These are phyloP conservation scores for Saxophila tyrrhenica DNA, from an alignment of 495 filamentous ascomycete species.

Conservation along the genomic window DNA sequence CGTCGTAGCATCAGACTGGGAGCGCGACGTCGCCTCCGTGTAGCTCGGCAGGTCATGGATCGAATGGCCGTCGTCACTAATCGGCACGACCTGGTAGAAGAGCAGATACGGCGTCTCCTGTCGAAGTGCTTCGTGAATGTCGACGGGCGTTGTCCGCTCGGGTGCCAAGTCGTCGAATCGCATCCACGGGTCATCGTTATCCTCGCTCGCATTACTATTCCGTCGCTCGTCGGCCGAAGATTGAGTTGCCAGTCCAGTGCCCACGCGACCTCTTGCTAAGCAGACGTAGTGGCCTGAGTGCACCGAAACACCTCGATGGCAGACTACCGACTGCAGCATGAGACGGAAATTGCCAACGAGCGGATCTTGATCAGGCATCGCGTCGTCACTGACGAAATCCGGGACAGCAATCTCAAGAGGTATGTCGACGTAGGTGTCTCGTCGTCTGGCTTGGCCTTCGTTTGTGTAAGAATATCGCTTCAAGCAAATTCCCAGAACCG, in stretches of 20 bases:
- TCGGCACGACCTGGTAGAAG: slow-evolving; percentile 88
- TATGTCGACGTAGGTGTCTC: slow-evolving; percentile 78
- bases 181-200: slow-evolving; percentile 59
- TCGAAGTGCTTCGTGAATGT: slow-evolving; percentile 63
- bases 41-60: slow-evolving; percentile 38
- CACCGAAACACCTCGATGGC: slow-evolving; percentile 80
- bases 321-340: slow-evolving; percentile 76
- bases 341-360: slow-evolving; percentile 79
- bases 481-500: slow-evolving; percentile 80
- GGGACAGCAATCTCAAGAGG: slow-evolving; percentile 79
- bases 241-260: slow-evolving; percentile 9
- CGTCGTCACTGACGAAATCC: slow-evolving; percentile 78
- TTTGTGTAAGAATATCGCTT: slow-evolving; percentile 76
- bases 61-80: slow-evolving; percentile 47
- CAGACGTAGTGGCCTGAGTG: slow-evolving; percentile 86
- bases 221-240: slow-evolving; percentile 34
- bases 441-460: slow-evolving; percentile 53
- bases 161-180: slow-evolving; percentile 75
- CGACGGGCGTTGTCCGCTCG: slow-evolving; percentile 60
- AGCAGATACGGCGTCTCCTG: slow-evolving; percentile 89
- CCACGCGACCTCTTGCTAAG: slow-evolving; percentile 56
- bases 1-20: slow-evolving; percentile 9
- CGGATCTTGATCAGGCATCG: slow-evolving; percentile 49
- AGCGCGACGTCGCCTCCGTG: slow-evolving; percentile 32
- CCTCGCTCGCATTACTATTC: slow-evolving; percentile 10